Evolutionary conservation across 371 early-diverging fungal genomes (phyloP).

Genomic region (Haplosporangium sp.): DNA sequence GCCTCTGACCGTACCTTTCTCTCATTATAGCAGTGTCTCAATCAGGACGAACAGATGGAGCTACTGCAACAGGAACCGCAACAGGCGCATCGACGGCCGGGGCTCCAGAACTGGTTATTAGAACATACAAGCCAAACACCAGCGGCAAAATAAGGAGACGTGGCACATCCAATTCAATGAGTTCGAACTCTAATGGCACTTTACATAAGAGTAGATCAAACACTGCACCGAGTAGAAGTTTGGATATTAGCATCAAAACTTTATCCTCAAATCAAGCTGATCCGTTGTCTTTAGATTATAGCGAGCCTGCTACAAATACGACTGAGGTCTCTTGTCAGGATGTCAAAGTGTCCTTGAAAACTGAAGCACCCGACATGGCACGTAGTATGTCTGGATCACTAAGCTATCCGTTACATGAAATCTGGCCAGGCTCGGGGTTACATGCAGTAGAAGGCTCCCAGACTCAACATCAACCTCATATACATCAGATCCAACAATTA

Average conservation of each 20-base stretch:
- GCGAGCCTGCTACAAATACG: neutral
- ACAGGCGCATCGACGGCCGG: neutral
- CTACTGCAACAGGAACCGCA: neutral
- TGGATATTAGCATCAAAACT: neutral
- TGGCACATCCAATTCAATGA: neutral
- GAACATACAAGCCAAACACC: conserved; percentile 4
- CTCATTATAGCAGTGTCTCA: neutral
- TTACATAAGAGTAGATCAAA: neutral
- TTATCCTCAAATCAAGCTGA: neutral
- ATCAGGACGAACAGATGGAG: neutral
- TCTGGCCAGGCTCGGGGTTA: neutral
- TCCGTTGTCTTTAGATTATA: neutral
- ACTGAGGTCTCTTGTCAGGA: neutral
- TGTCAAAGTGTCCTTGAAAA: neutral
- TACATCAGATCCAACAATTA: neutral
- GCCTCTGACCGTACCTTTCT: neutral
- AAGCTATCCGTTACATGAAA: neutral
- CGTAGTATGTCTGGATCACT: neutral
- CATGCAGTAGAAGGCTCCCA: neutral
- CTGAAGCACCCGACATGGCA: neutral
- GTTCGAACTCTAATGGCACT: neutral
- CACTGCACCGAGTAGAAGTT: neutral
- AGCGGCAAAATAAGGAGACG: conserved; percentile 3
- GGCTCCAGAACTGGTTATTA: conserved; percentile 7
- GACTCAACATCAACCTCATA: neutral